These are phyloP conservation scores for Aspergillus wentii DNA, from an alignment of 495 filamentous ascomycete species.

Conservation along the genomic window DNA sequence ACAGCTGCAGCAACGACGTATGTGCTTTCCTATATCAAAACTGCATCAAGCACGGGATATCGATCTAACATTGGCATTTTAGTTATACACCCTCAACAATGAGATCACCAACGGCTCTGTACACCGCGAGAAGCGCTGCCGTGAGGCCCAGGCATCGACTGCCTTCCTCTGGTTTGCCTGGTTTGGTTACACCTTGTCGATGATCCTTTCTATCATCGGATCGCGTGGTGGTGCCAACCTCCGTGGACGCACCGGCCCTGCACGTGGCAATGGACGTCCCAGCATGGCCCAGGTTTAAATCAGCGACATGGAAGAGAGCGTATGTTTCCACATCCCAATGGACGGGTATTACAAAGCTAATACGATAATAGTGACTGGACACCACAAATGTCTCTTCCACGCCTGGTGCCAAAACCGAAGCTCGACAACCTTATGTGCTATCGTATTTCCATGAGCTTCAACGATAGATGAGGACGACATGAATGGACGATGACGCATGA, in stretches of 20 bases:
- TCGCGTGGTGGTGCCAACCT: constrained; percentile 33
- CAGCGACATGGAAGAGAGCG: no score
- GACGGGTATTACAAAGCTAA: no score
- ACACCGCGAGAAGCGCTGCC: constrained; percentile 55
- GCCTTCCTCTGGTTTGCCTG: constrained; percentile 75
- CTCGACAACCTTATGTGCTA: no score
- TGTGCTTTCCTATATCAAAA: constrained; percentile 16
- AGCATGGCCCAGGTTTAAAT: constrained; percentile 63
- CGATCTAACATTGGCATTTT: constrained; percentile 3
- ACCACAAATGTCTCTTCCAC: no score
- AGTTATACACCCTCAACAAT: constrained; percentile 55
- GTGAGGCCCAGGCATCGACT: constrained; percentile 60
- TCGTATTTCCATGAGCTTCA: no score
- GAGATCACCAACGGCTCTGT: constrained; percentile 54
- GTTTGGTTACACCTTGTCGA: constrained; percentile 51
- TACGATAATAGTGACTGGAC: no score
- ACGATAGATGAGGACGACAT: no score
- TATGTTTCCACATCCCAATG: no score
- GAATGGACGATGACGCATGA: no score
- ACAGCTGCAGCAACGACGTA: constrained; percentile 61
- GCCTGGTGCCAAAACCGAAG: no score
- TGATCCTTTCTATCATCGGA: constrained; percentile 46
- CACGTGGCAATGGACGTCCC: constrained; percentile 42
- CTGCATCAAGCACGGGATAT: not conserved
- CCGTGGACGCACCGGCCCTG: constrained; percentile 35